Evolutionary conservation across 345 rosid genomes (phyloP).

Genomic region (Rhodamnia argentea): DNA sequence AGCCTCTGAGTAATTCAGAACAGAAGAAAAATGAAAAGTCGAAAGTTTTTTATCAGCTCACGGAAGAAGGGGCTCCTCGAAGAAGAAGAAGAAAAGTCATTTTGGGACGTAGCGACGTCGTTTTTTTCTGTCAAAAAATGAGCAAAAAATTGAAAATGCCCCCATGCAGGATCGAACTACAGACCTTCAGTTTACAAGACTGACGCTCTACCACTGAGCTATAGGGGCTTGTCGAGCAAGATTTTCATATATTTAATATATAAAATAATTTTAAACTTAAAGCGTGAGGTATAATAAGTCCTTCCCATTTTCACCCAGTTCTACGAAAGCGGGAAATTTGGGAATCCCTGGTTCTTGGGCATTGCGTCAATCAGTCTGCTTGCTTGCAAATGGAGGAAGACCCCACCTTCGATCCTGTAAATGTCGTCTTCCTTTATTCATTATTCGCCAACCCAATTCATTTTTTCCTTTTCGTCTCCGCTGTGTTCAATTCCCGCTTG

Average conservation of each 20-base stretch:
- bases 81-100: background rate
- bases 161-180: constrained; percentile 77
- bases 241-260: too few relatives aligned
- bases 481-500: background rate
- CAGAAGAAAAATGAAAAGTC: background rate
- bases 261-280: too few relatives aligned
- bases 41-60: background rate
- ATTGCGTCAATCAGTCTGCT: background rate
- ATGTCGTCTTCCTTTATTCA: background rate
- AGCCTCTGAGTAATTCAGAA: background rate
- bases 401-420: constrained; percentile 52
- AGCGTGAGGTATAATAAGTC: accelerated
- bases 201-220: constrained; percentile 94
- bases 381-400: constrained; percentile 28
- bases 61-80: background rate
- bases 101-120: background rate
- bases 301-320: too few relatives aligned
- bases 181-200: constrained; percentile 83
- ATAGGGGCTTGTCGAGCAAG: constrained; percentile 30
- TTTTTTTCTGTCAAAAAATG: background rate
- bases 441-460: background rate
- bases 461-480: background rate
- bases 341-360: background rate
- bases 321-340: background rate
- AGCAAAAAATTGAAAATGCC: constrained; percentile 15